phyloP scores from a whole-genome alignment of 108 stramenopile species.

The Pseudonitzschia delicatissima region DNA sequence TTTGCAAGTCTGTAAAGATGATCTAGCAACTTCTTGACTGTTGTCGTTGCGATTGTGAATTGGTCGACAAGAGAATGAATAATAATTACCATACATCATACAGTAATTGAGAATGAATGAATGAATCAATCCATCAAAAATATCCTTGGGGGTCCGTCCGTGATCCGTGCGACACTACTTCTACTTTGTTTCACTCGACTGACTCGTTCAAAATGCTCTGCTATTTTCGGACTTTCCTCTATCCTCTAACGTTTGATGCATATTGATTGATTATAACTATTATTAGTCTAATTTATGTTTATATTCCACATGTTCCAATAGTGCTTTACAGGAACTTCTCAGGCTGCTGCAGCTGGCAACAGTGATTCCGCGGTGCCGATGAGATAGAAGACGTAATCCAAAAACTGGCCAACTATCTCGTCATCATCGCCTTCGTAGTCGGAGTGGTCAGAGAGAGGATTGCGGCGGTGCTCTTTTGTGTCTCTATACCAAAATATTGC shows the following conservation, averaged over 20 bases:
- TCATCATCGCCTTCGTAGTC: not conserved
- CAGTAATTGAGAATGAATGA: no score
- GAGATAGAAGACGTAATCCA: constrained; percentile 2
- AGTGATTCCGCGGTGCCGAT: not conserved
- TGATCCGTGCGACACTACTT: not conserved
- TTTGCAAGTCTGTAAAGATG: no score
- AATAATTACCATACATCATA: no score
- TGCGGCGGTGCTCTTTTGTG: not conserved
- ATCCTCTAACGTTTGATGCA: not conserved
- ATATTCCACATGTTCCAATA: no score
- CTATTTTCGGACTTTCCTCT: not conserved
- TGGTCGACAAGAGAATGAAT: no score
- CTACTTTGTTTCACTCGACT: not conserved
- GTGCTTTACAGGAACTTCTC: no score
- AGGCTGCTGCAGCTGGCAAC: not conserved
- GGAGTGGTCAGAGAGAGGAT: not conserved
- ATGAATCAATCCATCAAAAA: no score
- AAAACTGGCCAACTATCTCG: not conserved
- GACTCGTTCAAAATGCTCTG: not conserved
- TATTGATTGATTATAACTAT: not conserved
- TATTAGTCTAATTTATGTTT: not conserved
- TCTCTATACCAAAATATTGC: not conserved
- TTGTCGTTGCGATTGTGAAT: no score
- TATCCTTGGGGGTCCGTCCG: not conserved
- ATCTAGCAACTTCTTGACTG: no score